phyloP scores from a whole-genome alignment of 2,329 filamentous ascomycete species.

The Phaeosphaeriaceae sp. region DNA sequence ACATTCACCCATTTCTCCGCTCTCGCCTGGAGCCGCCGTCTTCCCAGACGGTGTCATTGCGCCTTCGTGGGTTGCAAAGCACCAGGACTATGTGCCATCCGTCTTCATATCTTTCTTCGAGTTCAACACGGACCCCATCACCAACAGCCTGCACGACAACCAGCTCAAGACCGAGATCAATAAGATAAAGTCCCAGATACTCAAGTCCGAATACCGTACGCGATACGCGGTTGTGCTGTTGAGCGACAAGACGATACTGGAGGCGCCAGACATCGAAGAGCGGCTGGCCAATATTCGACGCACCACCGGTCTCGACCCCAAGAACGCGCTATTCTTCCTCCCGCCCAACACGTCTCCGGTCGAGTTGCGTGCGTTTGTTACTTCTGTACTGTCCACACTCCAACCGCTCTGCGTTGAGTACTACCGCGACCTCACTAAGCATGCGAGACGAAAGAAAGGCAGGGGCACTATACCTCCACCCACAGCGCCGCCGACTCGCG shows the following conservation, averaged over 20 bases:
- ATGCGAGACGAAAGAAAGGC: conserved; percentile 85
- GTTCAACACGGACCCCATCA: conserved; percentile 74
- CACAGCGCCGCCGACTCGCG: conserved; percentile 80
- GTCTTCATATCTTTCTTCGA: conserved; percentile 82
- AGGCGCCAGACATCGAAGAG: conserved; percentile 70
- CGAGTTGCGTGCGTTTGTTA: conserved; percentile 76
- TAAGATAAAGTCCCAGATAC: conserved; percentile 72
- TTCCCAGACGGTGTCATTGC: conserved; percentile 92
- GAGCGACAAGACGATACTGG: conserved; percentile 69
- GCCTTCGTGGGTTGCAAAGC: conserved; percentile 83
- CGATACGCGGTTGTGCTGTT: conserved; percentile 79
- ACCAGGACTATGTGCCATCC: conserved; percentile 83
- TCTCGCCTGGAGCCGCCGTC: conserved; percentile 80
- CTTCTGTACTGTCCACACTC: conserved; percentile 74
- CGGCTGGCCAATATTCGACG: conserved; percentile 80
- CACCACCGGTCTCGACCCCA: conserved; percentile 80
- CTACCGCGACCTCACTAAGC: conserved; percentile 92
- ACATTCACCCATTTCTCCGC: conserved; percentile 89
- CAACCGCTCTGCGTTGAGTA: conserved; percentile 84
- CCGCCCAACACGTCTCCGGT: conserved; percentile 73
- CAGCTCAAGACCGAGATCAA: conserved; percentile 88
- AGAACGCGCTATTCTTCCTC: conserved; percentile 81
- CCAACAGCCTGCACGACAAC: conserved; percentile 82
- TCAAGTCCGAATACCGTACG: conserved; percentile 76
- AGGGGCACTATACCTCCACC: conserved; percentile 79